Percentiles rank a stretch among this genome's conserved stretches.
phyloP scores from a whole-genome alignment of 2,329 filamentous ascomycete species.

The Colletotrichum tabaci region DNA sequence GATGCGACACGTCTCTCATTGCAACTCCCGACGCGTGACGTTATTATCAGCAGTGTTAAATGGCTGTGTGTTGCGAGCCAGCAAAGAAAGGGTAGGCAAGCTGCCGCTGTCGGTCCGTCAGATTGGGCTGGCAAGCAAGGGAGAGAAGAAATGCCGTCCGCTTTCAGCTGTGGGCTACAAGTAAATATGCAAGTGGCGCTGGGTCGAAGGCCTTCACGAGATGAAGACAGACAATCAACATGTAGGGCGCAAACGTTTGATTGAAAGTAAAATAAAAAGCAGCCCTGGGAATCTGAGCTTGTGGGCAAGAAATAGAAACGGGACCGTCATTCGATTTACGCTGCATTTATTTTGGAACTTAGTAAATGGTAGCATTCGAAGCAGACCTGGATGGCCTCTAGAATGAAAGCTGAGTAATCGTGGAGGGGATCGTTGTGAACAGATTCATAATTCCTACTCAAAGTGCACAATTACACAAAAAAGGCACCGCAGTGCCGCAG shows the following conservation, averaged over 20 bases:
- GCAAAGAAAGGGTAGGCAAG: not conserved
- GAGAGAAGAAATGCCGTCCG: conserved; percentile 12
- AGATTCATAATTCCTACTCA: conserved; percentile 30
- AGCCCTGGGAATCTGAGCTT: not conserved
- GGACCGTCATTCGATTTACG: not conserved
- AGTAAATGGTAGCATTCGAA: not conserved
- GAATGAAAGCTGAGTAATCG: not conserved
- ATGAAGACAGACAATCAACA: conserved; percentile 14
- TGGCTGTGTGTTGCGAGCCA: not conserved
- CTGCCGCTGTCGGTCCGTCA: not conserved
- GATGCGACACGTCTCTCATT: not conserved
- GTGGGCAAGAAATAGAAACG: no score
- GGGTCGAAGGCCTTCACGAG: not conserved
- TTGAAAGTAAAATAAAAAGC: not conserved
- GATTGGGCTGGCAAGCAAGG: not conserved
- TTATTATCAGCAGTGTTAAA: not conserved
- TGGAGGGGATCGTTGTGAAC: not conserved
- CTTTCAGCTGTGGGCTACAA: conserved; percentile 29
- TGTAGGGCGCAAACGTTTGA: not conserved
- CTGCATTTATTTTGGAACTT: not conserved
- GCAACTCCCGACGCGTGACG: not conserved
- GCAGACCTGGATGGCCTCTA: not conserved
- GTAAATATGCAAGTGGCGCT: conserved; percentile 28
- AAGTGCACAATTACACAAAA: conserved; percentile 19
- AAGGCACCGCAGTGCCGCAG: not conserved